A percentile compares a stretch with the other conserved stretches of the same genome.
phyloP scores from a whole-genome alignment of 176 grass and related monocot genomes.

The Zoysia japonica region DNA sequence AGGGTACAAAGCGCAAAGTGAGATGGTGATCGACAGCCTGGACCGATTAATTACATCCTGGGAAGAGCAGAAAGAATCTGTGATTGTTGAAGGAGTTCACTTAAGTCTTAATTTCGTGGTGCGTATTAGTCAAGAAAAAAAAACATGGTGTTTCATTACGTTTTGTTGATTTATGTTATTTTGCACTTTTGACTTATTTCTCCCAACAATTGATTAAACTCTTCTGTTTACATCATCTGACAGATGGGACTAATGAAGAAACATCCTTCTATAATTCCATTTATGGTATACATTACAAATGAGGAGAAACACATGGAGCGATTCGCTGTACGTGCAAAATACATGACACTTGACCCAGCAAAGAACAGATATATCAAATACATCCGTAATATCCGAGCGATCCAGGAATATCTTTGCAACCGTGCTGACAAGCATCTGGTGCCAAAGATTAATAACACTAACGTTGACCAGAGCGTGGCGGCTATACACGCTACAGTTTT shows the following conservation, averaged over 20 bases:
- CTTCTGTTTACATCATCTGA: conserved; percentile 30
- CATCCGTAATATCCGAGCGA: conserved; percentile 82
- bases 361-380: conserved; percentile 98
- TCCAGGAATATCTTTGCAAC: conserved; percentile 88
- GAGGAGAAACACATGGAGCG: conserved; percentile 96
- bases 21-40: conserved; percentile 98
- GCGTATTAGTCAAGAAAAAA: conserved; percentile 28
- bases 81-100: conserved; percentile 96
- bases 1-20: conserved; percentile 94
- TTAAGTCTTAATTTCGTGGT: conserved; percentile 99
- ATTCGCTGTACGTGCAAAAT: conserved; percentile 96
- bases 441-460: conserved; percentile 97
- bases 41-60: conserved; percentile 91
- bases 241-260: conserved; percentile 99
- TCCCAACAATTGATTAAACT: conserved; percentile 25
- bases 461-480: conserved; percentile 85
- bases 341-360: conserved; percentile 92
- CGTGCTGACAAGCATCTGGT: conserved; percentile 93
- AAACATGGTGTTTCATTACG: not conserved
- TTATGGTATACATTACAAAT: conserved; percentile 94
- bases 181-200: not conserved
- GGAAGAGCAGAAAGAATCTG: conserved; percentile 95
- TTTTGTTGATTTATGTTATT: not conserved
- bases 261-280: conserved; percentile 95
- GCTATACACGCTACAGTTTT: conserved; percentile 91